These are phyloP conservation scores for Ganoderma lingzhi DNA, from an alignment of 1,284 basidiomycete species.

Conservation along the genomic window DNA sequence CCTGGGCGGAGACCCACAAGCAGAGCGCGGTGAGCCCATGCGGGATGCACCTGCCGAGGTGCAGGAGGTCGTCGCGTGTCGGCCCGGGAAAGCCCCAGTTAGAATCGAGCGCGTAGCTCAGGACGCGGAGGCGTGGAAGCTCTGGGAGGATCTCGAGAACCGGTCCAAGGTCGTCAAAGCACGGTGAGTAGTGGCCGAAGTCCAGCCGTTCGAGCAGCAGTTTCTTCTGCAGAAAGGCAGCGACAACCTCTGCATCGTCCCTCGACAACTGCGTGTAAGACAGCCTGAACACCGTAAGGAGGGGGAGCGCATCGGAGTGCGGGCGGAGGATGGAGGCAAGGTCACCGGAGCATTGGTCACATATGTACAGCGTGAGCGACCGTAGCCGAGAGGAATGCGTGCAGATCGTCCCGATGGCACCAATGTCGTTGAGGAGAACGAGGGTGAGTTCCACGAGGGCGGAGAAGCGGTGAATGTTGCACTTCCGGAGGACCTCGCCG, in stretches of 20 bases:
- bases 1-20: neutral
- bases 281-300: neutral
- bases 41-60: neutral
- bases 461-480: neutral
- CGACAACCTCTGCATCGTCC: neutral
- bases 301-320: neutral
- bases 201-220: neutral
- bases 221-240: neutral
- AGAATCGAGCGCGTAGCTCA: neutral
- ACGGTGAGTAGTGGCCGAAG: neutral
- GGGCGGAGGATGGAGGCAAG: neutral
- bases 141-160: neutral
- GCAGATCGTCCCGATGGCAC: neutral
- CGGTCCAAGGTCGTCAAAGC: neutral
- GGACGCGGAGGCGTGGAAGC: neutral
- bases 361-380: neutral
- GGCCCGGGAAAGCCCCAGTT: too few relatives aligned
- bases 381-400: neutral
- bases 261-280: neutral
- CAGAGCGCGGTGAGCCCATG: neutral
- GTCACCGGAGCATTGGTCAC: neutral
- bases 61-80: neutral
- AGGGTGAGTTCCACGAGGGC: neutral
- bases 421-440: neutral
- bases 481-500: neutral